Conservation (phyloP, 192 early-diverging fungal genomes). For the Phycomyces nitens region DNA sequence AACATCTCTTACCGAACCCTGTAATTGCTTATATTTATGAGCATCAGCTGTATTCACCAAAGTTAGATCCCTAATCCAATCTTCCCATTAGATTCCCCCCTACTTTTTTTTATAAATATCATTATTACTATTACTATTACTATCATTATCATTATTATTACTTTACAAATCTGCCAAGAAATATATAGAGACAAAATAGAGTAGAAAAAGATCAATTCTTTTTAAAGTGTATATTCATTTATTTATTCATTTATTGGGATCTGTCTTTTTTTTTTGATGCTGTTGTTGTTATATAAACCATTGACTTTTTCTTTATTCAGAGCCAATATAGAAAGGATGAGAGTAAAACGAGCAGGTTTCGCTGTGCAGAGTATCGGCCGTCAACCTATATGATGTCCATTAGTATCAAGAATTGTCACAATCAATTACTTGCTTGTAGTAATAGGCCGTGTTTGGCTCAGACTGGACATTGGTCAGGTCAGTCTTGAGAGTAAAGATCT, state of each 20-base stretch:
- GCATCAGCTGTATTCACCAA: slow-evolving; percentile 65
- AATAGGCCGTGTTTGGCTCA: slow-evolving; percentile 16
- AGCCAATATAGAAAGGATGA: slow-evolving; percentile 34
- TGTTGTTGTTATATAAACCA: too few relatives aligned
- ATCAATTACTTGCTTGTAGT: slow-evolving; percentile 28
- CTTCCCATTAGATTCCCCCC: too few relatives aligned
- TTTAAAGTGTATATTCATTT: too few relatives aligned
- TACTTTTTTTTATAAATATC: too few relatives aligned
- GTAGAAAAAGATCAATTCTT: background rate
- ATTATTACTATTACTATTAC: background rate
- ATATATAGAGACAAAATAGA: background rate
- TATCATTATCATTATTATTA: background rate
- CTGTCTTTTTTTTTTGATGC: too few relatives aligned
- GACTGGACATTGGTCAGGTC: background rate
- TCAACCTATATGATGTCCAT: slow-evolving; percentile 15
- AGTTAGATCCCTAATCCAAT: background rate
- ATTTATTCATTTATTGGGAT: too few relatives aligned
- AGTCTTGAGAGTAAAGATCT: slow-evolving; percentile 32
- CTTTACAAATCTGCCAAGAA: background rate
- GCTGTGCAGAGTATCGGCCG: slow-evolving; percentile 23
- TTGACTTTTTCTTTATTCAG: too few relatives aligned
- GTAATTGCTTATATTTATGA: slow-evolving; percentile 88
- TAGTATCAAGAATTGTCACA: too few relatives aligned
- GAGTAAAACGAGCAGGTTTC: slow-evolving; percentile 34
- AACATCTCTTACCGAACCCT: slow-evolving; percentile 87